Evolutionary conservation across 129 eudicot genomes (phyloP), one percentile per base, ranked within the genome.

Genomic region (Artemisia tridentata): DNA sequence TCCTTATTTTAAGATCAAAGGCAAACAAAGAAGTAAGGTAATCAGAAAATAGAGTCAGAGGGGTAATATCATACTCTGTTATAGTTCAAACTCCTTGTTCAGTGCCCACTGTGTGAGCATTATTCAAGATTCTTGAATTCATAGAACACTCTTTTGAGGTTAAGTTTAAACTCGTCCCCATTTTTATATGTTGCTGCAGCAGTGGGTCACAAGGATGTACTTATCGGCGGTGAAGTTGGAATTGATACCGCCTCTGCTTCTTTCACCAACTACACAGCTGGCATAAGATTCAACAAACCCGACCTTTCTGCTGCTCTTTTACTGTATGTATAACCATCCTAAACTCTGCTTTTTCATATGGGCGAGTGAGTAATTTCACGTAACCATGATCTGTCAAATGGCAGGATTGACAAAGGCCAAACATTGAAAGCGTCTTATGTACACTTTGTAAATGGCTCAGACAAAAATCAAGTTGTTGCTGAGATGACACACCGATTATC

Each of bases 361-460:
- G 27, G 27, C 27, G 27, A 25, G 27, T 25, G 0, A 25, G 27
- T 25, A 25, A 25, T 25, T 0, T 25, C 27, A 25, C 27, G 3
- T 54, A 21, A 63, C 2, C 7, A 31, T 67, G 50, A 52, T 67
- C 19, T 50, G 13, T 29, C 64, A 20, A 59, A 27, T 78, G 27
- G 80, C 82, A 93, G 98, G 90, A 77, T 72, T 68, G 96, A 92
- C 69, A 89, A 83, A 83, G 98, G 98, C 60, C 82, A 92, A 73
- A 72, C 95, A 11, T 65, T 92, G 74, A 86, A 89, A 78, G 95
- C 91, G 63, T 92, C 98, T 0, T 92, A 92, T 71, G 82, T 77
- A 46, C 98, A 92, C 77, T 56, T 81, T 25, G 89, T 92, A 27
- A 80, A 82, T 74, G 68, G 88, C 58, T 73, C 79, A 48, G 72